phyloP scores from a whole-genome alignment of 2,329 filamentous ascomycete species.

The Paraconiothyrium brasiliense region DNA sequence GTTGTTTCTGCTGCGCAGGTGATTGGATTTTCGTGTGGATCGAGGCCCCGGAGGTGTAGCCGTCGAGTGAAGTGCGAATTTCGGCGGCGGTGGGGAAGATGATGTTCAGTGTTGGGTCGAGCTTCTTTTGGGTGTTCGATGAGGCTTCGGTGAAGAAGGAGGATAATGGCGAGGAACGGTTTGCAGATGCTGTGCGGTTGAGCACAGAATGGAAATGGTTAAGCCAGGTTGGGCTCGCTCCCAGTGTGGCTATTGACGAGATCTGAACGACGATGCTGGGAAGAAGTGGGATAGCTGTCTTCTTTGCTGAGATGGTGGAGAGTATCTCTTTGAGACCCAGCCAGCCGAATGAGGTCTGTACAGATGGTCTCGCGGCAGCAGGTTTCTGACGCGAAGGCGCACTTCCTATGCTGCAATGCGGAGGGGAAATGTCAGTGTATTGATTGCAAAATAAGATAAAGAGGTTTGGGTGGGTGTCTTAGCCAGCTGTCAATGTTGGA shows the following conservation, averaged over 20 bases:
- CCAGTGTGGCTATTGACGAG: slow-evolving; percentile 84
- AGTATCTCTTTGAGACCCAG: slow-evolving; percentile 70
- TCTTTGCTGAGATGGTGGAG: slow-evolving; percentile 53
- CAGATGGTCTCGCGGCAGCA: slow-evolving; percentile 51
- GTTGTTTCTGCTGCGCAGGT: slow-evolving; percentile 74
- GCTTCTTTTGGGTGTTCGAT: slow-evolving; percentile 34
- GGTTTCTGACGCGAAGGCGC: slow-evolving; percentile 73
- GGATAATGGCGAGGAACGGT: slow-evolving; percentile 14
- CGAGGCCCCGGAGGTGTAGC: slow-evolving; percentile 78
- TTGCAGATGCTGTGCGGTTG: slow-evolving; percentile 17
- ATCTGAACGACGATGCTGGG: slow-evolving; percentile 67
- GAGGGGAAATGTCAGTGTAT: too few relatives aligned
- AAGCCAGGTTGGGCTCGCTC: slow-evolving; percentile 76
- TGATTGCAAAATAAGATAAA: too few relatives aligned
- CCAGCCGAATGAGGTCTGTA: slow-evolving; percentile 80
- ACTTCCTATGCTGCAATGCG: slow-evolving; percentile 66
- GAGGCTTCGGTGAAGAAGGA: slow-evolving; percentile 25
- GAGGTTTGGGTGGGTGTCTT: too few relatives aligned
- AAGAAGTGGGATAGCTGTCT: slow-evolving; percentile 39
- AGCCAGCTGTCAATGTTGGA: too few relatives aligned
- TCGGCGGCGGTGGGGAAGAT: slow-evolving; percentile 85
- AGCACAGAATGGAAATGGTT: slow-evolving; percentile 60
- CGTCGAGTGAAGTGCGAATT: slow-evolving; percentile 78
- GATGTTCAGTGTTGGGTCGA: slow-evolving; percentile 70
- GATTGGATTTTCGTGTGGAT: slow-evolving; percentile 84